Base-by-base conservation (phyloP, 139 green algal genomes). In the Limnomonas spitsbergensis region DNA sequence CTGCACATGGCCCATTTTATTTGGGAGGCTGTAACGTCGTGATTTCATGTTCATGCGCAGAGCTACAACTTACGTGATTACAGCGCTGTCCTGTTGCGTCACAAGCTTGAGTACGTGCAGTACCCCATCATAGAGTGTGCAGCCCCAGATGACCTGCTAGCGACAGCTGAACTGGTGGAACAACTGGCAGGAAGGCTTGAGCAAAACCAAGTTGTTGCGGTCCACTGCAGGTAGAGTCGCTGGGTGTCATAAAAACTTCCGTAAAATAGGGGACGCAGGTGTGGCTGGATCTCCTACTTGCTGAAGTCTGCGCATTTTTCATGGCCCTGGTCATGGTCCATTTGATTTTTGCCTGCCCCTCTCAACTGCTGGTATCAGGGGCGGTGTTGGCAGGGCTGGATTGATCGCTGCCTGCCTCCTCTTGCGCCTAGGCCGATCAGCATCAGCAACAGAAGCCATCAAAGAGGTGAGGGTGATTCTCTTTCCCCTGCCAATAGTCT, bases 371-470 rank as follows among this genome's bases (percentile, higher is more conserved):
- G n/a, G 77, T 38, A 81, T 56, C 77, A 81, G 84, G 66, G 84
- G 81, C 1, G 84, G 84, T 14, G 78, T 89, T 26, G 84, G 84
- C 3, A 72, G 84, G 34, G 84, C 84, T 0, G 84, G 84, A 1
- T 20, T 84, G 29, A 75, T 89, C 7, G 84, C 81, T 0, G 76
- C 81, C 0, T 89, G 84, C 69, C 32, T 81, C 36, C 40, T 85
- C 38, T 27, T 87, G 32, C 53, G 72, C n/a, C 67, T 86, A 29
- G 73, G 75, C 0, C 32, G 68, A 32, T 66, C 54, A 29, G 14
- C 1, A 0, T 53, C 35, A 3, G 26, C 81, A 0, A 1, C 3
- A 3, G 81, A 75, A 26, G 84, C 84, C 1, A 89, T 89, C 9
- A 38, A n/a, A 3, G 31, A 40, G 69, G 78, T 82, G 40, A n/a